Evolutionary conservation across 352 stramenopile genomes (phyloP).

Genomic region (Phytophthora idaei): DNA sequence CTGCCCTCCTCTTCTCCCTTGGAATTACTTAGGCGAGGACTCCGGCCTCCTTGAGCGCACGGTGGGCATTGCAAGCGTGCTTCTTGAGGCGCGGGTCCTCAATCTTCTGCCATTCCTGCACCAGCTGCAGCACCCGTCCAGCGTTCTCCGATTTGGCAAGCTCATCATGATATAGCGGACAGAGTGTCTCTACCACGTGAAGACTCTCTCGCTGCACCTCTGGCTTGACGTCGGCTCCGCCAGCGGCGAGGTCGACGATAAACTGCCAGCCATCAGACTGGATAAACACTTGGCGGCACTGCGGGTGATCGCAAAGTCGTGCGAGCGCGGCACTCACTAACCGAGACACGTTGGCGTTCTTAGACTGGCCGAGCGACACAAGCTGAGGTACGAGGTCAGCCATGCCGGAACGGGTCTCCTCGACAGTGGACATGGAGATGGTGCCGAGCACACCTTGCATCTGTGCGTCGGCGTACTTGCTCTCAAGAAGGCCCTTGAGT

Average conservation of each 20-base stretch:
- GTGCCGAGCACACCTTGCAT: slow-evolving; percentile 82
- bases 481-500: slow-evolving; percentile 75
- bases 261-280: slow-evolving; percentile 85
- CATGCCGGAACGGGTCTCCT: slow-evolving; percentile 67
- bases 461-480: slow-evolving; percentile 79
- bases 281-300: slow-evolving; percentile 85
- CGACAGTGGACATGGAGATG: slow-evolving; percentile 77
- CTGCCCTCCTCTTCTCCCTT: slow-evolving; percentile 18
- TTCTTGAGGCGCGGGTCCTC: slow-evolving; percentile 86
- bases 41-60: slow-evolving; percentile 76
- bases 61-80: slow-evolving; percentile 82
- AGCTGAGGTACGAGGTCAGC: slow-evolving; percentile 71
- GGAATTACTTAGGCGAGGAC: slow-evolving; percentile 67
- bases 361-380: slow-evolving; percentile 66
- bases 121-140: slow-evolving; percentile 60
- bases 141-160: slow-evolving; percentile 70
- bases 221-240: slow-evolving; percentile 58
- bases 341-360: slow-evolving; percentile 59
- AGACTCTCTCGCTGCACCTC: slow-evolving; percentile 87
- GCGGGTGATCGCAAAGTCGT: slow-evolving; percentile 82
- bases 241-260: slow-evolving; percentile 77
- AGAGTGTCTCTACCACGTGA: slow-evolving; percentile 87
- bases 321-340: slow-evolving; percentile 78
- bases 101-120: slow-evolving; percentile 84
- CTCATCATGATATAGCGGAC: slow-evolving; percentile 82